Percentiles rank a stretch among this genome's conserved stretches.
These are phyloP conservation scores for Candida golubevii DNA, from an alignment of 805 yeast species.

Conservation along the genomic window DNA sequence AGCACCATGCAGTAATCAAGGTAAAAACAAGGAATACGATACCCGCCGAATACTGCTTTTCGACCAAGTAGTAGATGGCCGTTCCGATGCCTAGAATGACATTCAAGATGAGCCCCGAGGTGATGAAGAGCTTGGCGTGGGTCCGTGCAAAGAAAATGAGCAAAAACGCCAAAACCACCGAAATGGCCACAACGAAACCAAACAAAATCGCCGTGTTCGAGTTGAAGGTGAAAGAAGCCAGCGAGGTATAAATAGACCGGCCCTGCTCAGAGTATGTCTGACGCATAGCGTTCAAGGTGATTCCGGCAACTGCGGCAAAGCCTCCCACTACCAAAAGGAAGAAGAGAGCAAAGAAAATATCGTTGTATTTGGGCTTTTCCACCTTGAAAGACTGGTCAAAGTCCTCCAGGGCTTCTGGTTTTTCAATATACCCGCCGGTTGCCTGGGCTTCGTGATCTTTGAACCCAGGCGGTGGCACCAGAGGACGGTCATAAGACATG, in stretches of 20 bases:
- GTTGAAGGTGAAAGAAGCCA: constrained; percentile 58
- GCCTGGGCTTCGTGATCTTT: constrained; percentile 29
- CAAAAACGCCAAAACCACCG: constrained; percentile 51
- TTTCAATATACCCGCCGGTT: constrained; percentile 20
- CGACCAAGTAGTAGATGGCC: constrained; percentile 65
- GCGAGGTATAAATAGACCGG: constrained; percentile 53
- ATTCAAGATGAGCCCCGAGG: constrained; percentile 63
- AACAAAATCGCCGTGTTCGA: constrained; percentile 71
- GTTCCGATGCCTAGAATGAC: constrained; percentile 69
- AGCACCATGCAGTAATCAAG: constrained; percentile 59
- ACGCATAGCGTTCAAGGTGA: constrained; percentile 63
- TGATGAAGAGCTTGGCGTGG: constrained; percentile 64
- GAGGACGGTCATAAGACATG: constrained; percentile 9
- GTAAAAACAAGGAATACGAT: constrained; percentile 68
- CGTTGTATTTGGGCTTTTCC: constrained; percentile 60
- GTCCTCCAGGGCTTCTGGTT: constrained; percentile 30
- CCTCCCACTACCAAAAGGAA: constrained; percentile 49
- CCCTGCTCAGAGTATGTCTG: constrained; percentile 54
- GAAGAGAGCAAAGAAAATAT: constrained; percentile 64
- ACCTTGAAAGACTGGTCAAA: constrained; percentile 71
- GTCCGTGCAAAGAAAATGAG: constrained; percentile 60
- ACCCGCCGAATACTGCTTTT: constrained; percentile 74
- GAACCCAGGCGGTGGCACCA: constrained; percentile 7
- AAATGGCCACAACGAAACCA: constrained; percentile 58
- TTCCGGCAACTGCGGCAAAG: constrained; percentile 64